Conservation (phyloP, 192 early-diverging fungal species). For the Umbelopsis sp. region DNA sequence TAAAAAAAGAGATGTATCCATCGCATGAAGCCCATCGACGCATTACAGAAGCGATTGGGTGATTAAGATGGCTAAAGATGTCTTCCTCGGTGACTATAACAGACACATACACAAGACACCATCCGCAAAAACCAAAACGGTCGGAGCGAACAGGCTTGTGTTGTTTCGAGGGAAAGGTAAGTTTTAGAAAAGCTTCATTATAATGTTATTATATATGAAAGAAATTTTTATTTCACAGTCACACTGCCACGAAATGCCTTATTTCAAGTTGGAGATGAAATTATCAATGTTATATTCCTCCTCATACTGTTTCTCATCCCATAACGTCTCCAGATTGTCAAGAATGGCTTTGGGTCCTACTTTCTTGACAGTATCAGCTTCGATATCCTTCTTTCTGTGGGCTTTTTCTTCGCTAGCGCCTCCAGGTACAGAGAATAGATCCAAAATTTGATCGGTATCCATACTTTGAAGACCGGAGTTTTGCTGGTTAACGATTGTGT, state of each 20-base stretch:
- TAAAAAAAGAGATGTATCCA: background rate
- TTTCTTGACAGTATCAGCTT: conserved; percentile 2
- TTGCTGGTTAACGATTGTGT: conserved; percentile 94
- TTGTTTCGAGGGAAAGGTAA: conserved; percentile 20
- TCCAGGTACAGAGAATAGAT: conserved; percentile 82
- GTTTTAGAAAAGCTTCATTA: background rate
- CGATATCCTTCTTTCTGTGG: conserved; percentile 39
- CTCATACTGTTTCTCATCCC: conserved; percentile 90
- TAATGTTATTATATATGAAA: background rate
- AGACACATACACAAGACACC: conserved; percentile 10
- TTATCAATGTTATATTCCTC: conserved; percentile 84
- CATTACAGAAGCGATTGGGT: conserved; percentile 11
- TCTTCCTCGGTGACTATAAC: conserved; percentile 17
- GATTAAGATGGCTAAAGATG: conserved; percentile 21
- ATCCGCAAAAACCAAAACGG: conserved; percentile 24
- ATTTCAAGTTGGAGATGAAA: conserved; percentile 65
- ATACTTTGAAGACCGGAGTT: conserved; percentile 92
- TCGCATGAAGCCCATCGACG: conserved; percentile 20
- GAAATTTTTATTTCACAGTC: conserved; percentile 4
- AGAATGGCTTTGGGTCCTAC: conserved; percentile 65
- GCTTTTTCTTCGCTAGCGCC: conserved; percentile 45
- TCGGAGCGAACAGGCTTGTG: conserved; percentile 12
- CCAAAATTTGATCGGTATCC: conserved; percentile 95
- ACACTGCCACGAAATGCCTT: conserved; percentile 15
- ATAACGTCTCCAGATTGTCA: conserved; percentile 80